Evolutionary conservation across 768 basidiomycete species (phyloP), one percentile per base, ranked within the genome.

Genomic region (Xerocomellus dryophilus): DNA sequence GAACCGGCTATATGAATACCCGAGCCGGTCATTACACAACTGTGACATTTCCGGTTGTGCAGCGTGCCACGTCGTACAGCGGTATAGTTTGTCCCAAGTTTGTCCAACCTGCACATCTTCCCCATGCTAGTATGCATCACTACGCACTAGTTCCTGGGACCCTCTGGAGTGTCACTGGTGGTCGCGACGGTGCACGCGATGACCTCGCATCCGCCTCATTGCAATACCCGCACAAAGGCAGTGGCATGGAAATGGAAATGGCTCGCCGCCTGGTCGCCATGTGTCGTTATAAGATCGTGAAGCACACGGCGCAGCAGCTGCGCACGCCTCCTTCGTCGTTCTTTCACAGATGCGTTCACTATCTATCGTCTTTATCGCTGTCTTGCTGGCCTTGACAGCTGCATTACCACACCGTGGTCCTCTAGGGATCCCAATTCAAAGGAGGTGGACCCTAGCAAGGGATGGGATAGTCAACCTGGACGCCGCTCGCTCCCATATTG

Each of bases 381-480:
- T 56, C 50, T 47, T 54, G 42, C 52, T 56, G 56, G 57, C 29
- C 39, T 54, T 54, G 57, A 58, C 60, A 32, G 23, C 47, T 40
- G 68, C 60, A 4, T 25, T 61, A 2, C 64, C 60, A 3, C 51
- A 53, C 44, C 50, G 14, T 54, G 20, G 46, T 5, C 45, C 51
- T 11, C 20, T 69, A 3, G 47, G 35, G 15, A 66, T 69, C 20
- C 44, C 64, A 0, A 53, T 70, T 6, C 47, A 49, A 4, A 68
- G 62, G 39, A 47, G 47, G 39, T 58, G 43, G 12, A 49, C 43
- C 35, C 18, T 66, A 7, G 39, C 43, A 3, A 46, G 11, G 15
- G 43, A 59, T 31, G 66, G 68, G 5, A 18, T 49, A 17, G 57
- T 62, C 44, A 47, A 70, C 32, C 39, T 68, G 8, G 43, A 46